Evolutionary conservation across 2,329 filamentous ascomycete species (phyloP).

Genomic region (Phaeomoniella chlamydospora): DNA sequence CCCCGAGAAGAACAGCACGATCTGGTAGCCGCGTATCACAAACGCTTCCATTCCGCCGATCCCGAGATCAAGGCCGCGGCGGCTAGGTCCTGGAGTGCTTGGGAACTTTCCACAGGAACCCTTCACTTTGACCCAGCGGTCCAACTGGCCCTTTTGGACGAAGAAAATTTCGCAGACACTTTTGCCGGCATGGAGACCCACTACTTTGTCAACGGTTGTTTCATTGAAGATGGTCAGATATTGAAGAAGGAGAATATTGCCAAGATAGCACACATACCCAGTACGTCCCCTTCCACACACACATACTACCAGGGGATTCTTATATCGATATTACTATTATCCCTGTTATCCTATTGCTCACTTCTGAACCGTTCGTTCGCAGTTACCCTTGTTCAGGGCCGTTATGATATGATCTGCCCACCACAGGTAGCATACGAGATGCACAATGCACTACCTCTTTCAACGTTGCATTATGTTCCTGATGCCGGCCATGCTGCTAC

Average conservation of each 20-base stretch:
- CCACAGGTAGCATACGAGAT: conserved; percentile 27
- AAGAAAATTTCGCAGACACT: conserved; percentile 11
- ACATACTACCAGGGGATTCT: conserved; percentile 12
- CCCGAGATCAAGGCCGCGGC: conserved; percentile 14
- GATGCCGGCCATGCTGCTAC: conserved; percentile 19
- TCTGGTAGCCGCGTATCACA: conserved; percentile 23
- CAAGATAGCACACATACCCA: conserved; percentile 20
- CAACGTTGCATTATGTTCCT: conserved; percentile 16
- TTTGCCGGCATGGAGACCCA: conserved; percentile 29
- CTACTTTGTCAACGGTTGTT: conserved; percentile 27
- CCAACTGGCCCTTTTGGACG: conserved; percentile 12
- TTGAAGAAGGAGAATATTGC: conserved; percentile 17
- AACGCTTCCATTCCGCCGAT: conserved; percentile 21
- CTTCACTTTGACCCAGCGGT: conserved; percentile 15
- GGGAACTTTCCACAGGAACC: conserved; percentile 17
- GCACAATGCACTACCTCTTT: conserved; percentile 22
- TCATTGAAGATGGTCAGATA: conserved; percentile 26
- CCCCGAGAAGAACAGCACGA: conserved; percentile 22
- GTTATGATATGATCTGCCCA: conserved; percentile 32
- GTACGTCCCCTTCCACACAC: conserved; percentile 6
- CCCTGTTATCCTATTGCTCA: too few species aligned
- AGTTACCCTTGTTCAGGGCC: conserved; percentile 26
- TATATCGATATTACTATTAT: too few species aligned
- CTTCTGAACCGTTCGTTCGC: too few species aligned
- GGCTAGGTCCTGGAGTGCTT: conserved; percentile 21